These are phyloP conservation scores for Apium graveolens DNA, from an alignment of 129 eudicot genomes.

Conservation along the genomic window DNA sequence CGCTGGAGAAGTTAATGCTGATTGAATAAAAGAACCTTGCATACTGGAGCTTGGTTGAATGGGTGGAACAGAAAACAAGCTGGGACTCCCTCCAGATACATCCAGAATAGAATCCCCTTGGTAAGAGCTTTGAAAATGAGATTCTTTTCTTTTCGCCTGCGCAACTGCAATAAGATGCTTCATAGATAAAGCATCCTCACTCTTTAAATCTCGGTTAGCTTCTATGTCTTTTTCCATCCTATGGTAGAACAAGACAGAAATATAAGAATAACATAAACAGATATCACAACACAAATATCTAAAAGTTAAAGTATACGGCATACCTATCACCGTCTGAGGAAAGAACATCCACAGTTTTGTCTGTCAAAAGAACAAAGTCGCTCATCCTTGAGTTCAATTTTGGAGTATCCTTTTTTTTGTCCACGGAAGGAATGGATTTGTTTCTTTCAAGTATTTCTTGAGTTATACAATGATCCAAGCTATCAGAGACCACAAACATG, in stretches of 20 bases:
- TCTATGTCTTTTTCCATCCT: slow-evolving; percentile 31
- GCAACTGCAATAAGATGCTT: slow-evolving; percentile 86
- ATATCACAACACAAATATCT: not conserved
- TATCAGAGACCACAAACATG: slow-evolving; percentile 28
- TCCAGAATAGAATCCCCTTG: slow-evolving; percentile 32
- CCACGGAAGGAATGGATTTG: slow-evolving; percentile 35
- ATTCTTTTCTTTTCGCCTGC: slow-evolving; percentile 72
- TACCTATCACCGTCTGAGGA: slow-evolving; percentile 48
- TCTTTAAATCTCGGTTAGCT: slow-evolving; percentile 36
- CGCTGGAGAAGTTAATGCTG: slow-evolving; percentile 43
- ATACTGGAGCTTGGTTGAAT: slow-evolving; percentile 26
- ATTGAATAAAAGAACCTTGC: slow-evolving; percentile 23
- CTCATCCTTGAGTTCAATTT: slow-evolving; percentile 29
- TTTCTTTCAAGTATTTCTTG: slow-evolving; percentile 38
- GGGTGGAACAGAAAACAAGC: slow-evolving; percentile 36
- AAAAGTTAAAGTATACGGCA: slow-evolving; percentile 27
- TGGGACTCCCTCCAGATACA: slow-evolving; percentile 42
- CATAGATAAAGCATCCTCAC: slow-evolving; percentile 52
- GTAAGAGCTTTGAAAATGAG: slow-evolving; percentile 47
- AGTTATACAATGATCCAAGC: slow-evolving; percentile 24
- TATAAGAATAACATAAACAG: not conserved
- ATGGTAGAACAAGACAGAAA: slow-evolving; percentile 15
- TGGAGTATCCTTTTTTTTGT: slow-evolving; percentile 45
- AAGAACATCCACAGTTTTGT: slow-evolving; percentile 28
- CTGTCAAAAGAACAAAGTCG: slow-evolving; percentile 26